phyloP scores from a whole-genome alignment of 2,329 filamentous ascomycete species.

The Ophiostoma sp. region DNA sequence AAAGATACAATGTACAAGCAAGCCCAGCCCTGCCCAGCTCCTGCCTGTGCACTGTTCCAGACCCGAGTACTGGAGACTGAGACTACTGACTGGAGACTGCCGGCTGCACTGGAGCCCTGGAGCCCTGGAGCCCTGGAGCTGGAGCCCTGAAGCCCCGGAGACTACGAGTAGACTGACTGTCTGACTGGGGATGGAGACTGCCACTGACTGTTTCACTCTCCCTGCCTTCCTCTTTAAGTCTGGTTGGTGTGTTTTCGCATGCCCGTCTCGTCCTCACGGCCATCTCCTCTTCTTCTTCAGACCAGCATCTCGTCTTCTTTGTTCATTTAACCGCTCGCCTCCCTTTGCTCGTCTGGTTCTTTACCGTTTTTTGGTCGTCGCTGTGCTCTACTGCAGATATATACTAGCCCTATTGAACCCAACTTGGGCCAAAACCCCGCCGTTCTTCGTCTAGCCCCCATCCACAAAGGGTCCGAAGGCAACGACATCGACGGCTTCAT shows the following conservation, averaged over 20 bases:
- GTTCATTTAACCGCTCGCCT: not conserved
- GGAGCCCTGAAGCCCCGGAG: too few species aligned
- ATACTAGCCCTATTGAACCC: not conserved
- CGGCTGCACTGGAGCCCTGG: not conserved
- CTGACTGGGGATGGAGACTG: not conserved
- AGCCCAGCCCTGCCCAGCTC: constrained; percentile 7
- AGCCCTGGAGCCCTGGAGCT: too few species aligned
- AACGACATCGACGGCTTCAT: too few species aligned
- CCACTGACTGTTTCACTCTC: constrained; percentile 1
- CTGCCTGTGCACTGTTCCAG: constrained; percentile 5
- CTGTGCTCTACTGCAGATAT: too few species aligned
- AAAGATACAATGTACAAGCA: not conserved
- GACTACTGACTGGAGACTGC: not conserved
- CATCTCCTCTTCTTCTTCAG: not conserved
- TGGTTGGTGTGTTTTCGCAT: not conserved
- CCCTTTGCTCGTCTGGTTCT: constrained; percentile 3
- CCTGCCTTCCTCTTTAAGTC: constrained; percentile 9
- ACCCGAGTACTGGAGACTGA: constrained; percentile 1
- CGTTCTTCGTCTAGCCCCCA: not conserved
- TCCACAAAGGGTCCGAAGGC: too few species aligned
- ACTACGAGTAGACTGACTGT: not conserved
- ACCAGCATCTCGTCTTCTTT: not conserved
- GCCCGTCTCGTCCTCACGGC: not conserved
- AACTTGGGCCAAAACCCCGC: not conserved
- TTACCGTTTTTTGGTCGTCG: not conserved